A percentile compares a stretch with the other conserved stretches of the same genome.
Evolutionary conservation across 768 basidiomycete genomes (phyloP).

Genomic region (Boletus rex-veris): DNA sequence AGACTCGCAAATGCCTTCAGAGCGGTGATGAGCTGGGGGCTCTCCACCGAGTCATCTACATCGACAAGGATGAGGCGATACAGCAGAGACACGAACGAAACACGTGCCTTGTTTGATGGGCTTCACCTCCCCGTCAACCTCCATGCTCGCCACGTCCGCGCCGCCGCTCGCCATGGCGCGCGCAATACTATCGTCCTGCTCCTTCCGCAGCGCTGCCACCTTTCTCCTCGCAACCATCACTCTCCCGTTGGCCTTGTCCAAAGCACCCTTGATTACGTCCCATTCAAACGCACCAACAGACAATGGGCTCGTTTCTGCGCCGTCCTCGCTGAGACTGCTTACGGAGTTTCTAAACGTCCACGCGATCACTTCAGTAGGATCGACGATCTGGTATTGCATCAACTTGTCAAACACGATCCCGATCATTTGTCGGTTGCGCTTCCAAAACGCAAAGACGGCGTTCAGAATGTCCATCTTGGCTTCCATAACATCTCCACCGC

Average conservation of each 20-base stretch:
- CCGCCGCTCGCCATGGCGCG: constrained; percentile 62
- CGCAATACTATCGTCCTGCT: constrained; percentile 84
- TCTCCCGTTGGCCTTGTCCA: constrained; percentile 90
- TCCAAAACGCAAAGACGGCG: constrained; percentile 78
- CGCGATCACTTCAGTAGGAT: constrained; percentile 84
- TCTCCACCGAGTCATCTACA: constrained; percentile 53
- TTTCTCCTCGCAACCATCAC: constrained; percentile 75
- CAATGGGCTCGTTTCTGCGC: constrained; percentile 27
- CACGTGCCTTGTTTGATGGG: constrained; percentile 40
- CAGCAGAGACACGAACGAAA: background rate
- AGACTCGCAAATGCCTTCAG: constrained; percentile 73
- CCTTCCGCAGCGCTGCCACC: constrained; percentile 72
- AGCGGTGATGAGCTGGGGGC: constrained; percentile 64
- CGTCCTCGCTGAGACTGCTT: constrained; percentile 30
- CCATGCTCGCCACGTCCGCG: constrained; percentile 48
- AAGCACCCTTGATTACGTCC: constrained; percentile 76
- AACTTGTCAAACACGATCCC: constrained; percentile 95
- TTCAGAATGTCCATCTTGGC: constrained; percentile 70
- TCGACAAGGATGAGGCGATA: constrained; percentile 3
- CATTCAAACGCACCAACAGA: constrained; percentile 69
- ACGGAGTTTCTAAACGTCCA: constrained; percentile 74
- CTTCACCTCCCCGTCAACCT: constrained; percentile 75
- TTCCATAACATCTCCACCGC: constrained; percentile 42
- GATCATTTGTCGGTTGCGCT: constrained; percentile 79
- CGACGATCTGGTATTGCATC: constrained; percentile 97